Evolutionary conservation across 2,329 filamentous ascomycete species (phyloP), one percentile per base, ranked within the genome.

Genomic region (Trichophyton simii): DNA sequence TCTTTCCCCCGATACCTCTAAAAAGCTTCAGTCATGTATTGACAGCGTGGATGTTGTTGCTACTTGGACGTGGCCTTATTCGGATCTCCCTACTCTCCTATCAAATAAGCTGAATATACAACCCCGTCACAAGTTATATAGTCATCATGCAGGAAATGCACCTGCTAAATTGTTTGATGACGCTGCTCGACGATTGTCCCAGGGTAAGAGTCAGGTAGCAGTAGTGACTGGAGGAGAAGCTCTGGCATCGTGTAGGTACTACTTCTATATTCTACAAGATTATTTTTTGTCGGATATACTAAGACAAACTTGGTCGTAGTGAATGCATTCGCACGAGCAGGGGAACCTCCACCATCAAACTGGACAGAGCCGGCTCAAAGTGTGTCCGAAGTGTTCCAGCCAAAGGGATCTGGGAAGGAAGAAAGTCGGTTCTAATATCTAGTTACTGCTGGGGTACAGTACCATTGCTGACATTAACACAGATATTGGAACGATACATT

Each of bases 1-100:
- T 1, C 65, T 77, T 7, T 66, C 70, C 9, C 66, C 70, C 1
- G 46, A 67, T 0, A 63, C 70, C 1, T 59, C 67, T 4, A 64
- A 65, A 11, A 68, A 74, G 0, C 69, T 85, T 0, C 76, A 77
- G 63, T 67, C 73, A 0, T 69, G 71, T 0, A 79, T 85, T 58
- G 83, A 87, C 67, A 82, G 80, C 66, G 75, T 87, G 50, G 75
- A 80, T 52, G 78, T 86, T 3, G 83, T 87, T 8, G 78, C 76
- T 48, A 82, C 81, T 0, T 87, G 84, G 84, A 86, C 84, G 0
- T 87, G 84, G 84, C 79, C 81, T 0, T 87, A 87, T 67, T 71
- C 76, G 0, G 80, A 87, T 67, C 70, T 87, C 1, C 82, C 84
- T 0, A 76, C 75, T 3, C 71, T 83, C 0, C 68, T 88, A 4